These are phyloP conservation scores for Petunia axillaris DNA, from an alignment of 257 asterid species.

Conservation along the genomic window DNA sequence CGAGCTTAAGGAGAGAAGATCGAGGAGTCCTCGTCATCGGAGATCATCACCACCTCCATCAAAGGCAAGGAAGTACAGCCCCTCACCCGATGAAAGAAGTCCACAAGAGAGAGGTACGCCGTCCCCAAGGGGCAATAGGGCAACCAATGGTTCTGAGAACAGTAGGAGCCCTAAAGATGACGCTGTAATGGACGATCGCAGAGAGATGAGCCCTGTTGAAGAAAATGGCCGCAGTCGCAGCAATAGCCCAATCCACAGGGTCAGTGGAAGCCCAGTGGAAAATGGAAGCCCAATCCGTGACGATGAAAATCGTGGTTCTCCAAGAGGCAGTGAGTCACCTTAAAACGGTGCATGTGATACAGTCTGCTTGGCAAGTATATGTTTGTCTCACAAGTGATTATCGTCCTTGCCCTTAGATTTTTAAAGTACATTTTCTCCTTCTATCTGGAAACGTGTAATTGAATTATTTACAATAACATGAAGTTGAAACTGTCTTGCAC, in stretches of 20 bases:
- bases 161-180: conserved; percentile 45
- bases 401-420: not conserved
- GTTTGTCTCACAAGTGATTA: not conserved
- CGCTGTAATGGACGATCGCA: conserved; percentile 28
- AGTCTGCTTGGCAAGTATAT: not conserved
- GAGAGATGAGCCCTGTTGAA: conserved; percentile 45
- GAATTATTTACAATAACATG: conserved; percentile 7
- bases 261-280: conserved; percentile 39
- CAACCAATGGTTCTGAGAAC: conserved; percentile 46
- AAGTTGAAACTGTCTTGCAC: conserved; percentile 14
- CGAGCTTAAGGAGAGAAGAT: conserved; percentile 49
- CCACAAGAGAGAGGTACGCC: conserved; percentile 47
- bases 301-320: conserved; percentile 48
- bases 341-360: conserved; percentile 17
- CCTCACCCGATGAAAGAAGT: conserved; percentile 52
- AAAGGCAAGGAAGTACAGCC: conserved; percentile 36
- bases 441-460: conserved; percentile 17
- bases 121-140: conserved; percentile 44
- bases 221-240: conserved; percentile 47
- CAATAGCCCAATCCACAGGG: conserved; percentile 44
- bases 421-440: not conserved
- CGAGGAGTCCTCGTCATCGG: conserved; percentile 54
- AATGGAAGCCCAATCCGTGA: conserved; percentile 28
- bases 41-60: conserved; percentile 46
- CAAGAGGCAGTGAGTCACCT: conserved; percentile 51